Base-by-base conservation (phyloP, 176 grass and related monocot genomes). In the Carex myosuroides region DNA sequence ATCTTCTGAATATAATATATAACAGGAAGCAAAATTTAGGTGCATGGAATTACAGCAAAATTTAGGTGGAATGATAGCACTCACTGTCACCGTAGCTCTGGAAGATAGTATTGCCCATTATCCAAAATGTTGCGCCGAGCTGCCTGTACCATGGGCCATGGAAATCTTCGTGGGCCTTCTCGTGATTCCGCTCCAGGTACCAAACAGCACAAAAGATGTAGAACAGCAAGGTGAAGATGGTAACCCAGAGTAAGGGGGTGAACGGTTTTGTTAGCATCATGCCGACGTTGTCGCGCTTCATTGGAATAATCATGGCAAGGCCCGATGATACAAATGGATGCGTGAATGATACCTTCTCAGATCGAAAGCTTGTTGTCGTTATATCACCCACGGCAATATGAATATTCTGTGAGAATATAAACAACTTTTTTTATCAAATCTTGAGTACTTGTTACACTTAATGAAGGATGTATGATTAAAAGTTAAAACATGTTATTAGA, bases 301-400 rank as follows among this genome's bases (percentile, higher is more conserved):
- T 21, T 6, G 75, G 87, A 24, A 85, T 79, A 37, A 89, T 18
- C 87, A 81, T 81, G 0, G 83, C 59, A 64, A 89, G 84, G 12
- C 79, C 87, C 1, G 84, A 89, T 8, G 53, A 55, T 2, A 89
- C 37, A 64, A 83, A 86, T 37, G 87, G 87, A 24, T 67, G 52
- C 0, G 84, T 89, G 21, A 89, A 89, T 29, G 84, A 26, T 18
- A 82, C 68, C 20, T 69, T 86, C 41, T 39, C 68, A 0, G 58
- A 32, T 5, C 87, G 67, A 39, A 69, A n/a, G 3, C 77, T 78
- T 8, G 81, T 35, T 4, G 64, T 77, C 0, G 87, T 86, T 6
- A 89, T 32, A 58, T 89, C 87, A 6, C 87, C 87, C n/a, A 89
- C n/a, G 13, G 24, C 87, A 4, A 46, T 72, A 77, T 89, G 79